Evolutionary conservation across 345 rosid species (phyloP).

Genomic region (Pelargonium nanum): DNA sequence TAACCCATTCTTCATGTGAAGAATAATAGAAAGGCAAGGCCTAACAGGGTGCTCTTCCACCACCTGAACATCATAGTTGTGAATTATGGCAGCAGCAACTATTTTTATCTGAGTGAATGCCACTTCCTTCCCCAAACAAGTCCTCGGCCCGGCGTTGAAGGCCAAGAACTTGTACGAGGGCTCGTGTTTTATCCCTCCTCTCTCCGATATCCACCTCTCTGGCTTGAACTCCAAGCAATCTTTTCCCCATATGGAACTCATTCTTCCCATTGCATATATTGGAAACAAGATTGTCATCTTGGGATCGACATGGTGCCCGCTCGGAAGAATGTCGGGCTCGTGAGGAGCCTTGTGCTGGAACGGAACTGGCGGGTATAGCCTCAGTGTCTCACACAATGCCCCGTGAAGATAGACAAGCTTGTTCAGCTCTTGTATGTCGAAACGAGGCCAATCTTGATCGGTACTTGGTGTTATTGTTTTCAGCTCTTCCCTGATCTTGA

Average conservation of each 20-base stretch:
- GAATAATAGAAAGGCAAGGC: conserved; percentile 17
- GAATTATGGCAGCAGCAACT: conserved; percentile 62
- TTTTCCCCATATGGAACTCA: conserved; percentile 82
- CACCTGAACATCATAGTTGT: conserved; percentile 58
- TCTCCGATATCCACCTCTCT: conserved; percentile 77
- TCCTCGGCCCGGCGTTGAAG: conserved; percentile 89
- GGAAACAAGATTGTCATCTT: conserved; percentile 77
- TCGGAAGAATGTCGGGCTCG: conserved; percentile 72
- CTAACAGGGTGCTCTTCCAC: conserved; percentile 69
- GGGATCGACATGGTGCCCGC: conserved; percentile 84
- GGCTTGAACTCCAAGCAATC: conserved; percentile 82
- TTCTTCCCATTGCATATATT: conserved; percentile 81
- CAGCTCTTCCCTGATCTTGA: conserved; percentile 37
- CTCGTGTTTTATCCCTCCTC: conserved; percentile 47
- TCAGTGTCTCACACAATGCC: conserved; percentile 49
- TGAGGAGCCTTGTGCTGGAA: conserved; percentile 79
- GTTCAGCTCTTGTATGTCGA: conserved; percentile 5
- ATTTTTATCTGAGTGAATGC: conserved; percentile 95
- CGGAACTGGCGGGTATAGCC: conserved; percentile 91
- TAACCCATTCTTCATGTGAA: conserved; percentile 88
- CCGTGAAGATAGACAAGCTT: conserved; percentile 22
- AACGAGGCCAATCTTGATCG: not conserved
- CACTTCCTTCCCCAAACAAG: conserved; percentile 77
- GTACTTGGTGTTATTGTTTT: conserved; percentile 1
- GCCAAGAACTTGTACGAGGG: conserved; percentile 67